Base-by-base conservation (phyloP, 1,284 basidiomycete species). In the Leccinum huronense region DNA sequence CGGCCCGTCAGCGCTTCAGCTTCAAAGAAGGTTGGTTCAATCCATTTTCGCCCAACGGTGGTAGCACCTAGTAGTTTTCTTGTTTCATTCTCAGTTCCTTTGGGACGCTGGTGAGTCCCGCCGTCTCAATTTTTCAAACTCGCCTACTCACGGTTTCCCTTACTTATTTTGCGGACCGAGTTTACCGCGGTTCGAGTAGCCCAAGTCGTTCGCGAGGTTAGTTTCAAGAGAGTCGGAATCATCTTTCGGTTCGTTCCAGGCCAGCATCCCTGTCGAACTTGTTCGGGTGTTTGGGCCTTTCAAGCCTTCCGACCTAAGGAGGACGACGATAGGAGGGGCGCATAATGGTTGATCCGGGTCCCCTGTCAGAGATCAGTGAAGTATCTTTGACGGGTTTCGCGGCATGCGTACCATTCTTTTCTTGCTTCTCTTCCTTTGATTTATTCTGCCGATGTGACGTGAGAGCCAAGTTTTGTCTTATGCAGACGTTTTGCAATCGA, bases 191-290 rank as follows among this genome's bases (percentile, higher is more conserved):
- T 27, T 27, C 23, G 63, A 31, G 61, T 65, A 86, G 84, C 73
- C 83, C 57, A 75, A 69, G 58, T 78, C 79, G 10, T 78, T 89
- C 34, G 78, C 81, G 27, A 77, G 75, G 53, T 76, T 82, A 16
- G 80, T 87, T 30, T 70, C 72, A 45, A 80, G 78, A 40, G 84
- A 83, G 66, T 83, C 84, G 0, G 74, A 73, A 3, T 65, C 83
- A 61, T 71, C 79, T 3, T 64, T 72, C 8, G 68, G 85, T 86
- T 67, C 51, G 81, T 73, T 48, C 61, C 31, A 13, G 3, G 54
- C 67, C 58, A 14, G 53, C 23, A 27, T 19, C 48, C 48, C 48
- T 27, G 48, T 51, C 23, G 48, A 51, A 51, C 19, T 51, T 23
- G 19, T 14, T 51, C 48, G 48, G 45, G 19, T 51, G 23, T 13